Evolutionary conservation across 208 protist genomes (phyloP).

Genomic region (Acanthamoeba culbertsoni): DNA sequence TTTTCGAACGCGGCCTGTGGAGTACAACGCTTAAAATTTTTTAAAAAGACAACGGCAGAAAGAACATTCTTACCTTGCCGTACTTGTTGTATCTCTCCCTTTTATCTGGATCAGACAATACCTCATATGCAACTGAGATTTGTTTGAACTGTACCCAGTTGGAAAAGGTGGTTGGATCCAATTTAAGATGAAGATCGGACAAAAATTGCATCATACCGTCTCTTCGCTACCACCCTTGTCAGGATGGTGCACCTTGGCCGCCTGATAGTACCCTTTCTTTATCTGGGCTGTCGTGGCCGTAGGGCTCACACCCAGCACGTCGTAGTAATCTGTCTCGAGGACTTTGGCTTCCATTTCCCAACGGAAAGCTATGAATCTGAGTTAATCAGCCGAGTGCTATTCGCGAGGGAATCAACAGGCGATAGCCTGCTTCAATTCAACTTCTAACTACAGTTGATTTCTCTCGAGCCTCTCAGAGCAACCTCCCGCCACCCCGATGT

Average conservation of each 20-base stretch:
- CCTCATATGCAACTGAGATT: conserved; percentile 39
- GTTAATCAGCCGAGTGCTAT: background rate
- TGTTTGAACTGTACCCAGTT: background rate
- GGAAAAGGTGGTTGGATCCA: background rate
- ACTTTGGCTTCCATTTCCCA: conserved; percentile 30
- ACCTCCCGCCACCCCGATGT: too few relatives aligned
- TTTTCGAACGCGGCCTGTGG: background rate
- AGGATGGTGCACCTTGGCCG: conserved; percentile 14
- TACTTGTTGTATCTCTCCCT: conserved; percentile 41
- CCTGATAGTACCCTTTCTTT: conserved; percentile 56
- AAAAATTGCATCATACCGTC: background rate
- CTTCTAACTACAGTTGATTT: too few relatives aligned
- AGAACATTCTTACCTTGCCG: background rate
- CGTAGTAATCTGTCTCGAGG: conserved; percentile 56
- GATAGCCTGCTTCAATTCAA: too few relatives aligned
- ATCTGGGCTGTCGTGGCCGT: conserved; percentile 25
- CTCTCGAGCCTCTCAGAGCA: too few relatives aligned
- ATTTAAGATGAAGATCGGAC: background rate
- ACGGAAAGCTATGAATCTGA: background rate
- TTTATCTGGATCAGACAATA: conserved; percentile 47
- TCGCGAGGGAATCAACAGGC: too few relatives aligned
- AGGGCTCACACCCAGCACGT: conserved; percentile 5
- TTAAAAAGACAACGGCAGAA: background rate
- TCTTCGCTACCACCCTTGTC: conserved; percentile 60
- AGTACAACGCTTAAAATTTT: background rate